phyloP scores from a whole-genome alignment of 2,329 filamentous ascomycete species.

The Alternaria gaisen region DNA sequence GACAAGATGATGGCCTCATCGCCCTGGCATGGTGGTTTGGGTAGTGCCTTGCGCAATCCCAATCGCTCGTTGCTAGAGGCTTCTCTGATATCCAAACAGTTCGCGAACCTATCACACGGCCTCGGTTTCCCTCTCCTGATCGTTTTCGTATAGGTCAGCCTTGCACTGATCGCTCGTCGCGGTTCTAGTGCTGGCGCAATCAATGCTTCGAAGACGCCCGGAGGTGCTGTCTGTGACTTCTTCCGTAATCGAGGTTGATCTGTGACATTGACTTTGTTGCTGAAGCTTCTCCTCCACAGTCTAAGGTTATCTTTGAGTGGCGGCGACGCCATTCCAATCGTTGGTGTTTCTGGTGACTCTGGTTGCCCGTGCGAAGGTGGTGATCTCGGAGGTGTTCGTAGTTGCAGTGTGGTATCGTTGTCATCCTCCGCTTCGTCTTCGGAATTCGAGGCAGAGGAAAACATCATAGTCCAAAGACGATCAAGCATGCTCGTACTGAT shows the following conservation, averaged over 20 bases:
- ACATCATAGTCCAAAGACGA: conserved; percentile 21
- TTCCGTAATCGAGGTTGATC: conserved; percentile 23
- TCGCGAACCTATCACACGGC: background rate
- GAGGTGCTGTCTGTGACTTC: conserved; percentile 34
- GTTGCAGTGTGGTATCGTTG: conserved; percentile 12
- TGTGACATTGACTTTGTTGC: conserved; percentile 15
- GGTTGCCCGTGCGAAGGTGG: conserved; percentile 6
- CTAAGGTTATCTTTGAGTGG: conserved; percentile 9
- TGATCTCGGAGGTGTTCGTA: conserved; percentile 5
- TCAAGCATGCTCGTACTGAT: conserved; percentile 35
- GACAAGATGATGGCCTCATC: conserved; percentile 7
- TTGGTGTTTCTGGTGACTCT: conserved; percentile 10
- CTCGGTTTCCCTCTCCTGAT: conserved; percentile 7
- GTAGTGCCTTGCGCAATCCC: conserved; percentile 7
- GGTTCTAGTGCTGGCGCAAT: conserved; percentile 27
- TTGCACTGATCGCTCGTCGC: conserved; percentile 41
- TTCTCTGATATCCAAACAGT: conserved; percentile 6
- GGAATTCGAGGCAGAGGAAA: conserved; percentile 13
- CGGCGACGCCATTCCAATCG: conserved; percentile 14
- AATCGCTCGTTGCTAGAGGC: conserved; percentile 8
- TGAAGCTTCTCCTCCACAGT: conserved; percentile 10
- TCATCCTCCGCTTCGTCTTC: conserved; percentile 25
- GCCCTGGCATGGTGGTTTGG: conserved; percentile 1
- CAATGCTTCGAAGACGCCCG: conserved; percentile 19
- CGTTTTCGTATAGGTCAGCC: conserved; percentile 14